These are phyloP conservation scores for Phytophthora kernoviae DNA, from an alignment of 352 stramenopile species.

Conservation along the genomic window DNA sequence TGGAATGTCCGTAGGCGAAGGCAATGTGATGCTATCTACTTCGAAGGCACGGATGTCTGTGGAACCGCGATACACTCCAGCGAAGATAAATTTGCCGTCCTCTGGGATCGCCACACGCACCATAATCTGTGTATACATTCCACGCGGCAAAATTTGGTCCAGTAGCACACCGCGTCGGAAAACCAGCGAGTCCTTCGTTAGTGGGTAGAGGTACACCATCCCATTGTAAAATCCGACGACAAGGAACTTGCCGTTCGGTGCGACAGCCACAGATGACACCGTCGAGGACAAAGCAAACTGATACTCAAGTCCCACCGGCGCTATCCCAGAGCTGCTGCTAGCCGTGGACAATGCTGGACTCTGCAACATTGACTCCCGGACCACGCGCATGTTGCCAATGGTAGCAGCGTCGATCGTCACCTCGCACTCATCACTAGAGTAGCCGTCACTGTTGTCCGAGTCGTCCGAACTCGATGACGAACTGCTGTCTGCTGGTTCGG, in stretches of 20 bases:
- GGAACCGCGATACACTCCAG: conserved; percentile 82
- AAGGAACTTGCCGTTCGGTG: conserved; percentile 71
- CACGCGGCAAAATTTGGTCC: conserved; percentile 79
- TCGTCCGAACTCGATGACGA: conserved; percentile 36
- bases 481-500: conserved; percentile 19
- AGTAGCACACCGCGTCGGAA: conserved; percentile 79
- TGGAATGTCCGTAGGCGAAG: conserved; percentile 26
- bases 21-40: conserved; percentile 79
- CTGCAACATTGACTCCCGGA: conserved; percentile 50
- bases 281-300: conserved; percentile 67
- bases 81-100: conserved; percentile 87
- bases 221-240: conserved; percentile 85
- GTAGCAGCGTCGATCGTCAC: conserved; percentile 69
- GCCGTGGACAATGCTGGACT: conserved; percentile 46
- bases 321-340: conserved; percentile 36
- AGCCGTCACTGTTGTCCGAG: conserved; percentile 20
- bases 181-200: conserved; percentile 59
- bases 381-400: conserved; percentile 62
- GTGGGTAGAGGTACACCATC: conserved; percentile 60
- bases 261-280: conserved; percentile 81
- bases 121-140: conserved; percentile 87
- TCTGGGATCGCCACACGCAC: conserved; percentile 76
- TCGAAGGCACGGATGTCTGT: conserved; percentile 88
- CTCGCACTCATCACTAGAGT: conserved; percentile 65
- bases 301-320: conserved; percentile 58